phyloP scores from a whole-genome alignment of 768 basidiomycete genomes.

The Tricholoma matsutake region DNA sequence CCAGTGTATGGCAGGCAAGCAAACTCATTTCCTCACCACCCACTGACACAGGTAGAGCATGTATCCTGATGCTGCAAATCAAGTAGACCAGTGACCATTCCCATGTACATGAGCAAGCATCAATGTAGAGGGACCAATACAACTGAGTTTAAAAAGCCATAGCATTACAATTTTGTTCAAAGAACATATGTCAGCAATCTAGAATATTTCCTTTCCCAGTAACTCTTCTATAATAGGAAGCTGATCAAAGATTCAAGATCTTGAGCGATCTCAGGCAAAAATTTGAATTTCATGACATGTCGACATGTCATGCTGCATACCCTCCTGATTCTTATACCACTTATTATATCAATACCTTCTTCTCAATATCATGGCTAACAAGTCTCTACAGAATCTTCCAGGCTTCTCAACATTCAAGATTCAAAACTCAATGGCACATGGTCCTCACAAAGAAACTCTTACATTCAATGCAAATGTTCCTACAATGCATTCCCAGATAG shows the following conservation, averaged over 20 bases:
- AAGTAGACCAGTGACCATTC: too few relatives aligned
- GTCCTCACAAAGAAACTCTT: not conserved
- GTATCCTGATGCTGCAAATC: too few relatives aligned
- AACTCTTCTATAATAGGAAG: not conserved
- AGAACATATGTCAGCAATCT: not conserved
- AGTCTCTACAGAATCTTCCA: too few relatives aligned
- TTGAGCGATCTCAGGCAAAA: not conserved
- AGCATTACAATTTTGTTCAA: not conserved
- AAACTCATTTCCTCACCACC: too few relatives aligned
- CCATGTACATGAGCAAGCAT: too few relatives aligned
- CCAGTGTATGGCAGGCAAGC: too few relatives aligned
- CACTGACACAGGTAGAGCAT: too few relatives aligned
- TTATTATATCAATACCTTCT: too few relatives aligned
- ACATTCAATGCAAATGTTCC: not conserved
- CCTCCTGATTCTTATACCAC: not conserved
- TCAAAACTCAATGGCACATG: too few relatives aligned
- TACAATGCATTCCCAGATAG: not conserved
- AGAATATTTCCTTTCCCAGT: not conserved
- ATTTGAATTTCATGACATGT: not conserved
- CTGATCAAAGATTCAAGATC: not conserved
- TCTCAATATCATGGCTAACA: too few relatives aligned
- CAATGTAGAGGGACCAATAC: not conserved
- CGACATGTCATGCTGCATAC: not conserved
- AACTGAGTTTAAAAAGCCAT: not conserved
- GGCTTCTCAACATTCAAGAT: too few relatives aligned